Conservation (phyloP, 176 grass and related monocot species). For the Coix lacrymajobi region DNA sequence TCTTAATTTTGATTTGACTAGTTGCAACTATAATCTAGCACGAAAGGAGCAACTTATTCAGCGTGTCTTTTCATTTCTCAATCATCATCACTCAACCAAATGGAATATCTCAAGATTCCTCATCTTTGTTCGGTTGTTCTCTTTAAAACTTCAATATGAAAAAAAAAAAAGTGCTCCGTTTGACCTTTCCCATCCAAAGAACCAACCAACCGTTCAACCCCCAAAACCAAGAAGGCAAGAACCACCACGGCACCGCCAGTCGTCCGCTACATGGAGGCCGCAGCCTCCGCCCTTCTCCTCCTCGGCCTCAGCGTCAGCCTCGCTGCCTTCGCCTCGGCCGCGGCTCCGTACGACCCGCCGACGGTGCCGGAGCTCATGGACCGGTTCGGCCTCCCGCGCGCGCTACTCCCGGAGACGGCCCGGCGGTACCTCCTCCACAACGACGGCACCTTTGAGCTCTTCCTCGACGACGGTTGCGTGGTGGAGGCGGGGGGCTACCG, state of each 20-base stretch:
- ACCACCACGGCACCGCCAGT: not conserved
- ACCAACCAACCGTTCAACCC: not conserved
- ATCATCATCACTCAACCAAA: not conserved
- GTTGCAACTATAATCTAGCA: not conserved
- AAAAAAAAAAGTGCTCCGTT: not conserved
- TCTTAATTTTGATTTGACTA: not conserved
- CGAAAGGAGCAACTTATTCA: not conserved
- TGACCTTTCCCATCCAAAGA: conserved; percentile 9
- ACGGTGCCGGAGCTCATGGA: conserved; percentile 70
- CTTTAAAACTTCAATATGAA: not conserved
- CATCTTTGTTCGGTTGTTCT: not conserved
- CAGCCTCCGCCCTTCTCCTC: conserved; percentile 1
- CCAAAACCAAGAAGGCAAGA: conserved; percentile 28
- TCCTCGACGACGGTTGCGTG: conserved; percentile 56
- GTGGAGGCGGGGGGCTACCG: conserved; percentile 37
- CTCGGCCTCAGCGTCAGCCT: not conserved
- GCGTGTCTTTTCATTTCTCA: not conserved
- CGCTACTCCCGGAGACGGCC: conserved; percentile 60
- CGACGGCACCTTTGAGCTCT: conserved; percentile 65
- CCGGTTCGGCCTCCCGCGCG: conserved; percentile 50
- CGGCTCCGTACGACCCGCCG: conserved; percentile 33
- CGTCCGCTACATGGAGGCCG: conserved; percentile 18
- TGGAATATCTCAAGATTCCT: conserved; percentile 8
- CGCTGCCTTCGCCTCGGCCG: not conserved
- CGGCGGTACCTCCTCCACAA: conserved; percentile 62